A percentile compares a stretch with the other conserved stretches of the same genome.
Evolutionary conservation across 2,329 filamentous ascomycete species (phyloP).

Genomic region (Macrophomina pseudophaseolina): DNA sequence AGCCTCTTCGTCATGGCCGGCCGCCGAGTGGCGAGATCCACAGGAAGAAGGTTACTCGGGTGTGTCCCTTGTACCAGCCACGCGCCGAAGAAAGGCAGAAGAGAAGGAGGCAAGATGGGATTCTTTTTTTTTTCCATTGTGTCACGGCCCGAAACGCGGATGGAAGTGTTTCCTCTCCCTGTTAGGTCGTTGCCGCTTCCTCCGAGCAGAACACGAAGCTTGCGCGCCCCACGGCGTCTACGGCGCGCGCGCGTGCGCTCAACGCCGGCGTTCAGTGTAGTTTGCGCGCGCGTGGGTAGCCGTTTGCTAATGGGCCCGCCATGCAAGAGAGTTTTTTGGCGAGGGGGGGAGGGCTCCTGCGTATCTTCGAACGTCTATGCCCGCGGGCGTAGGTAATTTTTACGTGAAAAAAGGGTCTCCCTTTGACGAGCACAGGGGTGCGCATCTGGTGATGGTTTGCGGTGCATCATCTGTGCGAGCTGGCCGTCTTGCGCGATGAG

Average conservation of each 20-base stretch:
- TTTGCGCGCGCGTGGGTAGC: neutral
- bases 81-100: conserved; percentile 9
- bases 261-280: neutral
- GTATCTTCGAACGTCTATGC: conserved; percentile 25
- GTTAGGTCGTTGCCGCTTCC: no score
- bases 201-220: neutral
- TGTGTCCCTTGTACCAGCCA: neutral
- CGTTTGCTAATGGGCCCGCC: conserved; percentile 6
- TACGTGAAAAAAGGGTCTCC: conserved; percentile 13
- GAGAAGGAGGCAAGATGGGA: neutral
- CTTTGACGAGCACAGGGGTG: neutral
- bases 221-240: conserved; percentile 1
- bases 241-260: neutral
- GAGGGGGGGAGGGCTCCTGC: neutral
- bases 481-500: conserved; percentile 8
- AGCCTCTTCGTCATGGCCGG: no score
- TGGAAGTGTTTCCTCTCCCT: no score
- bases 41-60: neutral
- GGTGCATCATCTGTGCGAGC: neutral
- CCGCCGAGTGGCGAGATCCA: no score
- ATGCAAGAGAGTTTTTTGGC: neutral
- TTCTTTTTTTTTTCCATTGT: neutral
- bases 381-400: conserved; percentile 25
- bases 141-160: neutral
- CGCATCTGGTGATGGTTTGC: neutral